Conservation (phyloP, 495 filamentous ascomycete species). For the Friedmanniomyces endolithicus region DNA sequence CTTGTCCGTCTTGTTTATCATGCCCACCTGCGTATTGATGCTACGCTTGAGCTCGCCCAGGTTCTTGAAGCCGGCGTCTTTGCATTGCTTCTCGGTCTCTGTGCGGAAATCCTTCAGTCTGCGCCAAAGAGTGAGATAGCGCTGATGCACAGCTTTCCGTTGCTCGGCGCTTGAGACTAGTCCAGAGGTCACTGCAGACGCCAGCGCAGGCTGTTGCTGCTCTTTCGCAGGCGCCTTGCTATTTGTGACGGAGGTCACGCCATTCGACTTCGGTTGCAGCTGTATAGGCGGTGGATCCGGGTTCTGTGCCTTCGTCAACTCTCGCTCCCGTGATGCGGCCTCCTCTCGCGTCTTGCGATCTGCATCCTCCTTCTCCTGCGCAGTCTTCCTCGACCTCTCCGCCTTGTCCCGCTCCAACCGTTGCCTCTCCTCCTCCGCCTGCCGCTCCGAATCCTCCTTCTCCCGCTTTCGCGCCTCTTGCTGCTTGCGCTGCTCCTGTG, state of each 20-base stretch:
- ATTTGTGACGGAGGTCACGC: not conserved
- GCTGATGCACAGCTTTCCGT: conserved; percentile 38
- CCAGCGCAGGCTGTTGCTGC: not conserved
- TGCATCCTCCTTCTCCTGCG: conserved; percentile 15
- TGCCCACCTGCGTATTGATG: conserved; percentile 59
- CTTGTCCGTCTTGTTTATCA: conserved; percentile 49
- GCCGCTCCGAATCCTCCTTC: conserved; percentile 14
- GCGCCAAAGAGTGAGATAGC: conserved; percentile 58
- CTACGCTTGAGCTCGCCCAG: conserved; percentile 66
- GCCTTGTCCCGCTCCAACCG: conserved; percentile 7
- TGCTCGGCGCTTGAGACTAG: conserved; percentile 22
- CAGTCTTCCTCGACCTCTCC: not conserved
- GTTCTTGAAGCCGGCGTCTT: conserved; percentile 46
- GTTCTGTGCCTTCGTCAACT: conserved; percentile 10
- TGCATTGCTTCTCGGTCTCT: conserved; percentile 37
- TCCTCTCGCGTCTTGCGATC: conserved; percentile 20
- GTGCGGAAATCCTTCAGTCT: conserved; percentile 60
- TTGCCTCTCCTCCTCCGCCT: conserved; percentile 3
- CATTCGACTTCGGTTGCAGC: not conserved
- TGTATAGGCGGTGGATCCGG: conserved; percentile 6
- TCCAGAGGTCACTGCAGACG: not conserved
- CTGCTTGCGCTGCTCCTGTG: conserved; percentile 12
- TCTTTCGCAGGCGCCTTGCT: not conserved
- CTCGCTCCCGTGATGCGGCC: conserved; percentile 20
- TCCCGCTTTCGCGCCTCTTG: conserved; percentile 16